A percentile compares a stretch with the other conserved stretches of the same genome.
Evolutionary conservation across 164 flowering plant species (phyloP).

Genomic region (Protea cynaroides): DNA sequence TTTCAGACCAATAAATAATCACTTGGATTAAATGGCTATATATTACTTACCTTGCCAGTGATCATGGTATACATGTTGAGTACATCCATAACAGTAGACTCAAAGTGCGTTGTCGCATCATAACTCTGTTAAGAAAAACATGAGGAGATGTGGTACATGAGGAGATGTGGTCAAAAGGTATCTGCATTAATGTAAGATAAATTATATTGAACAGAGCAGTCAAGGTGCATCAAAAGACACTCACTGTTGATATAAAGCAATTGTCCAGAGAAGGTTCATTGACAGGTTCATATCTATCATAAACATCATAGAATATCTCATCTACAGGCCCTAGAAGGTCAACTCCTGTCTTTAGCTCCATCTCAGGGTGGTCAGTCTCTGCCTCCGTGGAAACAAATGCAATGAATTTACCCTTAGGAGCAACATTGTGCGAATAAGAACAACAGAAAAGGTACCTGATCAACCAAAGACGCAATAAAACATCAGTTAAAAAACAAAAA

Average conservation of each 20-base stretch:
- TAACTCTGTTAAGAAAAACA: slow-evolving; percentile 55
- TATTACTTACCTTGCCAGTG: slow-evolving; percentile 75
- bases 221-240: slow-evolving; percentile 12
- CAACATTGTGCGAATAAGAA: slow-evolving; percentile 91
- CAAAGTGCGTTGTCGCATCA: slow-evolving; percentile 95
- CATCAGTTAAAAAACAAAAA: no score
- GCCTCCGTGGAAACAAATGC: slow-evolving; percentile 94
- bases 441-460: slow-evolving; percentile 93
- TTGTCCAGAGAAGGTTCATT: slow-evolving; percentile 85
- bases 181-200: slow-evolving; percentile 2
- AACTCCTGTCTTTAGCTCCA: slow-evolving; percentile 75
- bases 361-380: slow-evolving; percentile 77
- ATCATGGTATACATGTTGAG: slow-evolving; percentile 78
- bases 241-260: slow-evolving; percentile 87
- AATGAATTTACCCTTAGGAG: slow-evolving; percentile 92
- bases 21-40: background rate
- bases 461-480: slow-evolving; percentile 7
- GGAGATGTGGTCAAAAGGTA: background rate
- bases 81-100: slow-evolving; percentile 82
- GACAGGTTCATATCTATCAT: slow-evolving; percentile 84
- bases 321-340: slow-evolving; percentile 91
- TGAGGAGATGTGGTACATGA: background rate
- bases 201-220: background rate
- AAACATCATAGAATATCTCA: slow-evolving; percentile 85
- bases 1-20: background rate